These are phyloP conservation scores for Pyrenophora teres DNA, from an alignment of 2,329 filamentous ascomycete genomes.

Conservation along the genomic window DNA sequence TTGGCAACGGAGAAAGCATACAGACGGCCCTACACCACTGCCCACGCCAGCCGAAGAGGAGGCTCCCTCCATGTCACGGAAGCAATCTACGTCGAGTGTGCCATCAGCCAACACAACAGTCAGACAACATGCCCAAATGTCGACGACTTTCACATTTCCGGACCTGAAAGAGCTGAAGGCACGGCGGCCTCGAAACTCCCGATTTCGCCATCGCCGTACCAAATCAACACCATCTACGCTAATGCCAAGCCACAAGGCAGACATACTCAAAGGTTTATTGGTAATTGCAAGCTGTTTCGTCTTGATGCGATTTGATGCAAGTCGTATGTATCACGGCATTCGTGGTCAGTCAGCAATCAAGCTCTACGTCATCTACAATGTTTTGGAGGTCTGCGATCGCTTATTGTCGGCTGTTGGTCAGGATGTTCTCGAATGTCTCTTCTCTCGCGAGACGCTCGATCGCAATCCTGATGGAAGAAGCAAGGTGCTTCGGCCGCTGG, in stretches of 20 bases:
- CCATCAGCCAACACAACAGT: constrained; percentile 23
- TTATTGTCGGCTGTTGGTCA: constrained; percentile 90
- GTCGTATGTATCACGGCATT: constrained; percentile 97
- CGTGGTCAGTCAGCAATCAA: constrained; percentile 96
- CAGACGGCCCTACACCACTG: constrained; percentile 37
- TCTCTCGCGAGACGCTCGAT: constrained; percentile 89
- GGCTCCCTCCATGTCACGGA: constrained; percentile 30
- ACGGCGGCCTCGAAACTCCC: constrained; percentile 37
- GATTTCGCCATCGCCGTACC: constrained; percentile 68
- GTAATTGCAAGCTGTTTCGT: constrained; percentile 85
- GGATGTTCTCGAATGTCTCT: constrained; percentile 93
- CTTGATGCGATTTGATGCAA: constrained; percentile 90
- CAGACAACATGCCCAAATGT: constrained; percentile 28
- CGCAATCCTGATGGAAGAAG: constrained; percentile 86
- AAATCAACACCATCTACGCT: constrained; percentile 85
- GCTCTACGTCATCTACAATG: constrained; percentile 98
- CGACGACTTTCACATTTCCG: constrained; percentile 33
- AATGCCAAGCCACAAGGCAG: constrained; percentile 89
- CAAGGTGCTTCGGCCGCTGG: constrained; percentile 85
- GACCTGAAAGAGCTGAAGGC: constrained; percentile 34
- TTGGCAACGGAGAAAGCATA: constrained; percentile 66
- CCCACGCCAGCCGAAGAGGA: constrained; percentile 37
- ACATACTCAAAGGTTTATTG: constrained; percentile 86
- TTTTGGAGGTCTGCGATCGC: constrained; percentile 89
- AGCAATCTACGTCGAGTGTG: constrained; percentile 28